phyloP scores from a whole-genome alignment of 768 basidiomycete species.

The Auriscalpium orientale region DNA sequence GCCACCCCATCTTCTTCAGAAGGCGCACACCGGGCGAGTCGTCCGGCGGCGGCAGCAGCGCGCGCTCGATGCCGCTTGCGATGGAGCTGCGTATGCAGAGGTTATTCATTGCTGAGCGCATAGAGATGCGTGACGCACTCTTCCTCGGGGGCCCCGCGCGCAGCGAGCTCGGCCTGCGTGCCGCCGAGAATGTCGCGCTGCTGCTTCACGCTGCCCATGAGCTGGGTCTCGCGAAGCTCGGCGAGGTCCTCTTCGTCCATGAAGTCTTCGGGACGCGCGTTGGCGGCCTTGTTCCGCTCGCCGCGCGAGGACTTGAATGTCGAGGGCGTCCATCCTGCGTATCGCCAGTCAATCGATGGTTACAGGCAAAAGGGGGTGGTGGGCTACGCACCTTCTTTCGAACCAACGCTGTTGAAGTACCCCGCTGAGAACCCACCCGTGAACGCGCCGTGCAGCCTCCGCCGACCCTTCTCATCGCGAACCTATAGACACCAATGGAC shows the following conservation, averaged over 20 bases:
- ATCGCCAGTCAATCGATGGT: neutral
- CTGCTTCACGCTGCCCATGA: constrained; percentile 58
- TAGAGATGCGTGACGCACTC: constrained; percentile 39
- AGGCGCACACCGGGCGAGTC: constrained; percentile 81
- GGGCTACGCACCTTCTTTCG: constrained; percentile 69
- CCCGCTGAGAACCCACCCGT: constrained; percentile 98
- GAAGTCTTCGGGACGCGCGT: constrained; percentile 78
- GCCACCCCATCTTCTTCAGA: constrained; percentile 95
- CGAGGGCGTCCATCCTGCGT: constrained; percentile 88
- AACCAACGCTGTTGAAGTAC: constrained; percentile 94
- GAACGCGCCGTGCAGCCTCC: constrained; percentile 95
- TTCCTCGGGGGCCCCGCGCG: constrained; percentile 35
- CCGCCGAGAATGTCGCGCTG: constrained; percentile 70
- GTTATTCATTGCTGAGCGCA: neutral
- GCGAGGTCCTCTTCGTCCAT: constrained; percentile 99
- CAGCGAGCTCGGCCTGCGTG: constrained; percentile 40
- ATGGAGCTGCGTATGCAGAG: constrained; percentile 41
- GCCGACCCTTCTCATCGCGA: constrained; percentile 86
- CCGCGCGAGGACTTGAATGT: constrained; percentile 86
- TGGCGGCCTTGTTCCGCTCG: constrained; percentile 61
- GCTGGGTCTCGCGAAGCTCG: constrained; percentile 62
- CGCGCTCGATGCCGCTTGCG: constrained; percentile 49
- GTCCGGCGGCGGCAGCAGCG: constrained; percentile 65
- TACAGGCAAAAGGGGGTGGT: neutral
- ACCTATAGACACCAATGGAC: constrained; percentile 39